These are phyloP conservation scores for Aureobasidium lini DNA, from an alignment of 2,329 filamentous ascomycete genomes.

Conservation along the genomic window DNA sequence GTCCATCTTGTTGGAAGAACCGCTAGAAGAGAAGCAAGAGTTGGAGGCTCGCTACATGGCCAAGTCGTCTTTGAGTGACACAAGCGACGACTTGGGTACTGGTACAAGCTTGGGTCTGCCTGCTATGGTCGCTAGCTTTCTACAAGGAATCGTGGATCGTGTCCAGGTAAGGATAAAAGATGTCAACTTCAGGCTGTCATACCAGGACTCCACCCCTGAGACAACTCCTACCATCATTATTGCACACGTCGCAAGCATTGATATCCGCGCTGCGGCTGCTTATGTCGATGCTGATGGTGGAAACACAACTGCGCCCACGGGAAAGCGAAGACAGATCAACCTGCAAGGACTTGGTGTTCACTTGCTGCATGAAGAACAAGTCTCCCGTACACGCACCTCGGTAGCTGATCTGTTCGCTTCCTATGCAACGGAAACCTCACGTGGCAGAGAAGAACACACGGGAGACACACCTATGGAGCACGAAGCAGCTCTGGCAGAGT, in stretches of 20 bases:
- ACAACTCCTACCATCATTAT: not conserved
- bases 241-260: not conserved
- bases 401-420: constrained; percentile 1
- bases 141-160: constrained; percentile 68
- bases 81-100: constrained; percentile 61
- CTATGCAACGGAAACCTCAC: not conserved
- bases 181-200: constrained; percentile 49
- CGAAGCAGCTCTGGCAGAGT: not conserved
- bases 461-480: not conserved
- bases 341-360: not conserved
- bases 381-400: not conserved
- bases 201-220: not conserved
- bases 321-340: not conserved
- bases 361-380: not conserved
- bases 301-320: not conserved
- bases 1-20: constrained; percentile 69
- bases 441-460: not conserved
- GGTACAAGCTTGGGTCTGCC: constrained; percentile 64
- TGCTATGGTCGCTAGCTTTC: constrained; percentile 60
- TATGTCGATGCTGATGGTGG: not conserved
- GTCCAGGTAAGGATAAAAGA: constrained; percentile 59
- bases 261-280: not conserved
- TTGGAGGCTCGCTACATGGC: constrained; percentile 62
- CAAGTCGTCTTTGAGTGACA: constrained; percentile 47
- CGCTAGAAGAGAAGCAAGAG: constrained; percentile 55